Conservation (phyloP, 768 basidiomycete species). For the Auricularia cornea region DNA sequence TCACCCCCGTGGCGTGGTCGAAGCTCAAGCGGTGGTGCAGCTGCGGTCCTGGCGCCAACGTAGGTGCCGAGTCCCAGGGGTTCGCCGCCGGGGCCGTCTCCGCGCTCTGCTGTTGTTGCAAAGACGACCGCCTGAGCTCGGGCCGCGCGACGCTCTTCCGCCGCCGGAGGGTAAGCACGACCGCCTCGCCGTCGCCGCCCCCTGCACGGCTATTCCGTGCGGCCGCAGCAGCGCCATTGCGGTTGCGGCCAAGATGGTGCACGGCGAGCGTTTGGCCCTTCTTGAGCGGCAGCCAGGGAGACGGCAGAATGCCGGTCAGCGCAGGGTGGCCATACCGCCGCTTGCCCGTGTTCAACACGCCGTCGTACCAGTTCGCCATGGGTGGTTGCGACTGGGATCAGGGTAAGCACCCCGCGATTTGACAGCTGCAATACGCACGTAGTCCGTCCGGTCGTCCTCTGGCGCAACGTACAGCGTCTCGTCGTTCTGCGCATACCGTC, state of each 20-base stretch:
- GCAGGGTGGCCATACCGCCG: conserved; percentile 93
- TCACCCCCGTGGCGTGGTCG: conserved; percentile 81
- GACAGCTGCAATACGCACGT: conserved; percentile 33
- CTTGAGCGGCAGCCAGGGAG: conserved; percentile 90
- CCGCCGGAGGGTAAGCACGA: conserved; percentile 75
- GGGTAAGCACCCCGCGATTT: no score
- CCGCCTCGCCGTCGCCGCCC: conserved; percentile 36
- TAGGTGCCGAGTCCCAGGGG: not conserved
- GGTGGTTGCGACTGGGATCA: conserved; percentile 79
- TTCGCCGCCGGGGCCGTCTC: not conserved
- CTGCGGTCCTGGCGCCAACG: conserved; percentile 3
- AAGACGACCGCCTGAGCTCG: conserved; percentile 11
- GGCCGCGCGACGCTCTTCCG: conserved; percentile 49
- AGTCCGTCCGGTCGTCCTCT: conserved; percentile 87
- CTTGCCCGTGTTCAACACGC: conserved; percentile 93
- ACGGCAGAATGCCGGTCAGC: conserved; percentile 83
- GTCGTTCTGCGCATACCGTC: conserved; percentile 88
- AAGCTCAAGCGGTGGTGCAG: conserved; percentile 66
- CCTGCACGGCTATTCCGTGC: conserved; percentile 15
- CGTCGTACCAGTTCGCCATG: conserved; percentile 90
- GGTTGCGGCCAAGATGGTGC: conserved; percentile 7
- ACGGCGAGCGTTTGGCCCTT: conserved; percentile 73
- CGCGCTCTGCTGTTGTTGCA: not conserved
- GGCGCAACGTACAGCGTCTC: conserved; percentile 94
- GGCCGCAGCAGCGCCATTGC: conserved; percentile 11